Evolutionary conservation across 139 green algal species (phyloP).

Genomic region (Ostreobium quekettii): DNA sequence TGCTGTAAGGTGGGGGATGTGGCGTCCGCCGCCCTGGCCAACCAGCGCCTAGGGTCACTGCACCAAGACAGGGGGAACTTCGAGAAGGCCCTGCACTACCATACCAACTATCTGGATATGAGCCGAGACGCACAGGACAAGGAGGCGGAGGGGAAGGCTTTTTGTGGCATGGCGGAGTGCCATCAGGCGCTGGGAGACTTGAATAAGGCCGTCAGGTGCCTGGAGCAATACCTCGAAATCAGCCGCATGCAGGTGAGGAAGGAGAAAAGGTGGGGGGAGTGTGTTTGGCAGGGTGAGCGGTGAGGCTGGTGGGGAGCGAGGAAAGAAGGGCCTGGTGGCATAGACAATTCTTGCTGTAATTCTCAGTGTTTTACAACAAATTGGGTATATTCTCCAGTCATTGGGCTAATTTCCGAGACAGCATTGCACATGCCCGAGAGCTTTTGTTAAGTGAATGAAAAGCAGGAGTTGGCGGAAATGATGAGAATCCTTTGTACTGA

Average conservation of each 20-base stretch:
- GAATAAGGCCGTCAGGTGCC: constrained; percentile 27
- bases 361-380: too few species aligned
- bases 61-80: constrained; percentile 29
- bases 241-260: constrained; percentile 20
- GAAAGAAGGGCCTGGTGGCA: too few species aligned
- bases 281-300: too few species aligned
- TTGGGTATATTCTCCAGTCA: too few species aligned
- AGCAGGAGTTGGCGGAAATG: too few species aligned
- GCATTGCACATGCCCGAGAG: too few species aligned
- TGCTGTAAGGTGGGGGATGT: constrained; percentile 31
- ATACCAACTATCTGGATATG: constrained; percentile 15
- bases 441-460: too few species aligned
- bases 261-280: too few species aligned
- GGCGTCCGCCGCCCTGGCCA: constrained; percentile 26
- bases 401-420: too few species aligned
- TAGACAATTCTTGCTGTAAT: too few species aligned
- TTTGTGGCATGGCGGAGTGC: constrained; percentile 38
- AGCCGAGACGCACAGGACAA: constrained; percentile 26
- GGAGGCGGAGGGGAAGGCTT: constrained; percentile 43
- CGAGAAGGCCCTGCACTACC: constrained; percentile 33
- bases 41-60: constrained; percentile 46
- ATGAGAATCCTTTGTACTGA: too few species aligned
- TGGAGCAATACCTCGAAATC: constrained; percentile 46
- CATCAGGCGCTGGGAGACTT: constrained; percentile 31
- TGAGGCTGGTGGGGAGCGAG: too few species aligned